A percentile compares a stretch with the other conserved stretches of the same genome.
Conservation (phyloP, 169 alveolate genomes). For the Babesia sp. region DNA sequence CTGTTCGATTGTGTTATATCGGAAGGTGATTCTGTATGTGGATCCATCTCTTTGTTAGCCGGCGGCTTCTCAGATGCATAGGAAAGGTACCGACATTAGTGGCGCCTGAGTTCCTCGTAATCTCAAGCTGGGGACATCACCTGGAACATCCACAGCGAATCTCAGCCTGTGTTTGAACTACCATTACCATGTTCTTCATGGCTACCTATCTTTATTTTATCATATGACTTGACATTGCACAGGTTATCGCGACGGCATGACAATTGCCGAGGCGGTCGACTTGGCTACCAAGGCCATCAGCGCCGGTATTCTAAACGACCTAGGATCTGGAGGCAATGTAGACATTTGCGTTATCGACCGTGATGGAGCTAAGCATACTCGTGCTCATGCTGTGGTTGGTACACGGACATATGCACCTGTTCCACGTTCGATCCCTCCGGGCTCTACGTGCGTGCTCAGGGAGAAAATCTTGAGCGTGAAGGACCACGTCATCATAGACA, state of each 20-base stretch:
- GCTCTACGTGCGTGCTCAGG: conserved; percentile 77
- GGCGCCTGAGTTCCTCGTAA: too few relatives aligned
- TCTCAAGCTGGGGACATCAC: too few relatives aligned
- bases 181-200: too few relatives aligned
- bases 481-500: conserved; percentile 66
- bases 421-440: conserved; percentile 73
- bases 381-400: conserved; percentile 78
- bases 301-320: conserved; percentile 96
- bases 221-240: background rate
- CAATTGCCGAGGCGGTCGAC: conserved; percentile 89
- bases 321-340: conserved; percentile 96
- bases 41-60: too few relatives aligned
- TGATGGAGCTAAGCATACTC: conserved; percentile 83
- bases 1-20: background rate
- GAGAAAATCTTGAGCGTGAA: conserved; percentile 74
- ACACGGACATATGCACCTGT: conserved; percentile 77
- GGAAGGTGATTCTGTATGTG: too few relatives aligned
- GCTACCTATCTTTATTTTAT: too few relatives aligned
- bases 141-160: too few relatives aligned
- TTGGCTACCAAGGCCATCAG: conserved; percentile 91
- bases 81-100: too few relatives aligned
- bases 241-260: conserved; percentile 89
- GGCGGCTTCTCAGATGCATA: too few relatives aligned
- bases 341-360: conserved; percentile 89
- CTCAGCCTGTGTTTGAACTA: too few relatives aligned